Percentiles rank a stretch among this genome's conserved stretches.
Evolutionary conservation across 345 rosid genomes (phyloP).

Genomic region (Pelargonium nanum): DNA sequence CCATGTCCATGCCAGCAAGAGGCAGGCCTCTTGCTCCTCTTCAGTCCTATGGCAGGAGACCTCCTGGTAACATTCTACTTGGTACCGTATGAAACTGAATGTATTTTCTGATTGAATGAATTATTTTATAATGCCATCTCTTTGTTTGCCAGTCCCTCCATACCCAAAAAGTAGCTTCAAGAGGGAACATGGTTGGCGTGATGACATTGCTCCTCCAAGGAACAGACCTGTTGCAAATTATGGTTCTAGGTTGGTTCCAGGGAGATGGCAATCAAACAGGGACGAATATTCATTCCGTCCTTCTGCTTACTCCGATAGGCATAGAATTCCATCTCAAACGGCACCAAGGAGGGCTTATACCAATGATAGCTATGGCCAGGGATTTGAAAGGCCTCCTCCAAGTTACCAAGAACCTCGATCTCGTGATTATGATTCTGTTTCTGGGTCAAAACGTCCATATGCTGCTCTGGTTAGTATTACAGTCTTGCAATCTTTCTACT

Average conservation of each 20-base stretch:
- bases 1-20: constrained; percentile 59
- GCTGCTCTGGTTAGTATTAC: constrained; percentile 50
- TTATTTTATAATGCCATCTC: background rate
- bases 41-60: constrained; percentile 78
- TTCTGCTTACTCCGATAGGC: constrained; percentile 62
- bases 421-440: constrained; percentile 74
- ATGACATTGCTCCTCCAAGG: constrained; percentile 76
- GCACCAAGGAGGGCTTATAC: constrained; percentile 66
- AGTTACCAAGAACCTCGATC: constrained; percentile 59
- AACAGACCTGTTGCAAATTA: constrained; percentile 66
- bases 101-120: background rate
- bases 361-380: constrained; percentile 65
- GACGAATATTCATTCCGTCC: constrained; percentile 70
- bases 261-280: constrained; percentile 64
- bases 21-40: constrained; percentile 56
- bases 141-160: constrained; percentile 43
- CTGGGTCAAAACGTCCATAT: constrained; percentile 90
- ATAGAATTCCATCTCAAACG: constrained; percentile 55
- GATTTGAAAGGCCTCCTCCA: constrained; percentile 74
- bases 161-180: constrained; percentile 64
- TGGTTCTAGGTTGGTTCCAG: constrained; percentile 59
- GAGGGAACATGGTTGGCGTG: constrained; percentile 72
- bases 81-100: no score
- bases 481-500: constrained; percentile 1
- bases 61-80: constrained; percentile 45